Base-by-base conservation (phyloP, 1,284 basidiomycete genomes). In the Puccinia horiana region DNA sequence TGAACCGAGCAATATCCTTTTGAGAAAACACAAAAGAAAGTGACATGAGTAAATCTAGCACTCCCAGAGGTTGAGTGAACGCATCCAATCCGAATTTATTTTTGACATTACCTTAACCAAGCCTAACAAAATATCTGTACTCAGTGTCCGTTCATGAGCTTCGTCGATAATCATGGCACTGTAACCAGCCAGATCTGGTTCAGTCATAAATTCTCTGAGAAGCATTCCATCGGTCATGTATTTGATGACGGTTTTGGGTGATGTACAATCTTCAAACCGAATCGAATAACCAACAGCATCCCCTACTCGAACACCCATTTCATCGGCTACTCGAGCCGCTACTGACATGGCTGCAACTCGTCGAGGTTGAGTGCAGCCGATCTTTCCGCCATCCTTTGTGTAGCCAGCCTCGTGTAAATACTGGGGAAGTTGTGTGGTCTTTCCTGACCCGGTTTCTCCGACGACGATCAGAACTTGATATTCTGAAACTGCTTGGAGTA, bases 331-430 rank as follows among this genome's bases (percentile, higher is more conserved):
- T 88, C 97, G 95, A 5, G 95, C 95, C 0, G 97, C 97, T 73
- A 99, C 97, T 67, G 94, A 96, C 97, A 99, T 99, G 44, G 97
- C 97, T 3, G 97, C 97, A 18, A 99, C 97, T 84, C 97, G 94
- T 86, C 97, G 93, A 49, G 97, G 97, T 87, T 99, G 97, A 0
- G 97, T 99, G 86, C 97, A 99, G 0, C 96, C 97, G 49, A 99
- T 90, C 87, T 96, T 98, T 49, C 85, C 85, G 9, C 96, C 96
- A 84, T 91, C 90, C 29, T 91, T 90, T 4, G 94, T 96, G 88
- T 94, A 99, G 0, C 97, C 97, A 0, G 95, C 95, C 89, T 99
- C 97, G 86, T 98, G 94, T 6, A 99, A 91, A 87, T 98, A 99
- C 87, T 99, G 97, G 0, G 97, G 96, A 12, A 99, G 89, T 87